phyloP scores from a whole-genome alignment of 768 basidiomycete species.

The Gloeopeniophorella convolvens region DNA sequence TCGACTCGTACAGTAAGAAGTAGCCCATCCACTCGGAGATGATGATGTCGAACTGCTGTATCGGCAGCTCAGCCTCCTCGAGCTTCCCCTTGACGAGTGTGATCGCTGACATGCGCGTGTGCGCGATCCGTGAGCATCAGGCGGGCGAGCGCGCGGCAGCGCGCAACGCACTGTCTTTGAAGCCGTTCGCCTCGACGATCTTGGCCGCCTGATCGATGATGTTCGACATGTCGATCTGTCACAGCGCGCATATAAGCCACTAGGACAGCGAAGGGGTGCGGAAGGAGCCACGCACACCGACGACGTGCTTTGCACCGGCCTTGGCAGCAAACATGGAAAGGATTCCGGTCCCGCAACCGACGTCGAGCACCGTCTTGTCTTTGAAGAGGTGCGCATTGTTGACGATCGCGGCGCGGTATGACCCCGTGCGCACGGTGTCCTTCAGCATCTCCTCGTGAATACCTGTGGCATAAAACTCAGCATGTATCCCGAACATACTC shows the following conservation, averaged over 20 bases:
- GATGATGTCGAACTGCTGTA: conserved; percentile 94
- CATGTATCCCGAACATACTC: no score
- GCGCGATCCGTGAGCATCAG: conserved; percentile 4
- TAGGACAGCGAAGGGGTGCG: not conserved
- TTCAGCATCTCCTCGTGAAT: conserved; percentile 99
- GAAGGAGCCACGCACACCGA: conserved; percentile 56
- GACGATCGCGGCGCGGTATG: conserved; percentile 91
- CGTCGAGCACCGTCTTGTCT: conserved; percentile 94
- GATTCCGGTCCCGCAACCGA: conserved; percentile 98
- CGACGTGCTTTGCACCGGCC: conserved; percentile 90
- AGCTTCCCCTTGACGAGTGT: conserved; percentile 97
- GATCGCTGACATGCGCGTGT: conserved; percentile 62
- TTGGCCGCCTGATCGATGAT: conserved; percentile 99
- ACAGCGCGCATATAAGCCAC: not conserved
- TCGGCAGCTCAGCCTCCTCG: conserved; percentile 84
- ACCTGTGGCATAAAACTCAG: conserved; percentile 57
- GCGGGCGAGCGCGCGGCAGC: not conserved
- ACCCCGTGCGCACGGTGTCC: conserved; percentile 89
- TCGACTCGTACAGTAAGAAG: conserved; percentile 97
- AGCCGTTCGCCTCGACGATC: conserved; percentile 94
- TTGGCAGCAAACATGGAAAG: conserved; percentile 97
- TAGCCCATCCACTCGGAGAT: conserved; percentile 99
- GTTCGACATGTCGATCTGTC: conserved; percentile 98
- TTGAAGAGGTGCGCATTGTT: conserved; percentile 95
- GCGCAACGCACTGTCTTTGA: conserved; percentile 77